Evolutionary conservation across 768 basidiomycete species (phyloP).

Genomic region (Termitomyces titanicus): DNA sequence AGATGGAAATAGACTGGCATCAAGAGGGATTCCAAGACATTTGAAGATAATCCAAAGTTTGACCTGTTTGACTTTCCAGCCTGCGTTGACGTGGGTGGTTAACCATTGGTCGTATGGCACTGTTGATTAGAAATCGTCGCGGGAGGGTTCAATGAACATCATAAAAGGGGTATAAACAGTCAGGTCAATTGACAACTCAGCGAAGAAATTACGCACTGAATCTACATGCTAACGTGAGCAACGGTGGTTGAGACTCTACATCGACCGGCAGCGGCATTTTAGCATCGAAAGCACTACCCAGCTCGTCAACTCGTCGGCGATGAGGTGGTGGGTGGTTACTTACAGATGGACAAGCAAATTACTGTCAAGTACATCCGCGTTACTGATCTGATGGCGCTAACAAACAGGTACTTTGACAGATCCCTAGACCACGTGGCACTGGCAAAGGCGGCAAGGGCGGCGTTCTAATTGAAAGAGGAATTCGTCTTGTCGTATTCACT

Average conservation of each 20-base stretch:
- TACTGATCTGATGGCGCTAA: too few species aligned
- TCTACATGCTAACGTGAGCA: constrained; percentile 50
- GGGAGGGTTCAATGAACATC: neutral
- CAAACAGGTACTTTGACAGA: too few species aligned
- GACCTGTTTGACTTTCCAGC: constrained; percentile 58
- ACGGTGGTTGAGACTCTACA: neutral
- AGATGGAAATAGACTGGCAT: constrained; percentile 17
- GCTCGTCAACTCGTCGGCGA: neutral
- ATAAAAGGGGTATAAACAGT: neutral
- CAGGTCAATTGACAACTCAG: neutral
- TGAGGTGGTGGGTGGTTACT: too few species aligned
- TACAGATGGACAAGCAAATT: too few species aligned
- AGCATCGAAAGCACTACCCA: neutral
- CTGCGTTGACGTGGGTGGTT: constrained; percentile 59
- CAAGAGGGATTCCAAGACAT: constrained; percentile 38
- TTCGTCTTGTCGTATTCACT: too few species aligned
- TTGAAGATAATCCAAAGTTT: constrained; percentile 63
- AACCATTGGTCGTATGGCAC: constrained; percentile 79
- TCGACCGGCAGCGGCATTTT: constrained; percentile 7
- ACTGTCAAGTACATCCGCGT: too few species aligned
- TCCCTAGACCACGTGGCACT: too few species aligned
- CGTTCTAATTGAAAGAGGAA: too few species aligned
- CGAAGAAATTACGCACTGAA: constrained; percentile 39
- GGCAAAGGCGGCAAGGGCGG: too few species aligned
- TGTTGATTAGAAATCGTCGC: too few species aligned